phyloP scores from a whole-genome alignment of 257 asterid species.

The Solanum sitiens region DNA sequence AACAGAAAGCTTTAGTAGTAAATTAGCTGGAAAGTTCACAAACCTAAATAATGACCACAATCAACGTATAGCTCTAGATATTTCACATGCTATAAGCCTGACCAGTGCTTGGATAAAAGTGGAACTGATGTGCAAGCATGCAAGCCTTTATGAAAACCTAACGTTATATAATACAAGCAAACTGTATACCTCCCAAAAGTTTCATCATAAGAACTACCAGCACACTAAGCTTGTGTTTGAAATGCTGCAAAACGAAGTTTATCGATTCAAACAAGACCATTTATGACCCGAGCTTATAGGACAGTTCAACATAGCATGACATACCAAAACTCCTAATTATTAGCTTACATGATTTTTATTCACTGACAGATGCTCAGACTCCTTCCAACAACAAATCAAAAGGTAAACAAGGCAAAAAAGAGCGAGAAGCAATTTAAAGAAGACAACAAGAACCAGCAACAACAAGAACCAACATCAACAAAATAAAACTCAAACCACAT shows the following conservation, averaged over 20 bases:
- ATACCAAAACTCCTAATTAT: too few species aligned
- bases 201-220: constrained; percentile 55
- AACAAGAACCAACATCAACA: too few species aligned
- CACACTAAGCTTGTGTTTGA: constrained; percentile 23
- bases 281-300: background rate
- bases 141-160: background rate
- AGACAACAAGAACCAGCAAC: too few species aligned
- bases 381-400: too few species aligned
- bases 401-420: too few species aligned
- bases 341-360: too few species aligned
- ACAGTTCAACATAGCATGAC: too few species aligned
- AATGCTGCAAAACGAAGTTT: constrained; percentile 30
- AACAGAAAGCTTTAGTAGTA: background rate
- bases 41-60: constrained; percentile 53
- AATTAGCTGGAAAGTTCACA: background rate
- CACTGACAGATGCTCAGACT: too few species aligned
- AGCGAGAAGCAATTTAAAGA: too few species aligned
- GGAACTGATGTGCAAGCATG: background rate
- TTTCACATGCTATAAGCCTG: background rate
- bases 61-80: too few species aligned
- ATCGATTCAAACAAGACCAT: background rate
- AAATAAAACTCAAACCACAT: too few species aligned
- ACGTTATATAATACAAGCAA: too few species aligned
- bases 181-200: background rate
- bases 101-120: background rate